A percentile compares a stretch with the other conserved stretches of the same genome.
These are phyloP conservation scores for Amanita rimosa DNA, from an alignment of 768 basidiomycete genomes.

Conservation along the genomic window DNA sequence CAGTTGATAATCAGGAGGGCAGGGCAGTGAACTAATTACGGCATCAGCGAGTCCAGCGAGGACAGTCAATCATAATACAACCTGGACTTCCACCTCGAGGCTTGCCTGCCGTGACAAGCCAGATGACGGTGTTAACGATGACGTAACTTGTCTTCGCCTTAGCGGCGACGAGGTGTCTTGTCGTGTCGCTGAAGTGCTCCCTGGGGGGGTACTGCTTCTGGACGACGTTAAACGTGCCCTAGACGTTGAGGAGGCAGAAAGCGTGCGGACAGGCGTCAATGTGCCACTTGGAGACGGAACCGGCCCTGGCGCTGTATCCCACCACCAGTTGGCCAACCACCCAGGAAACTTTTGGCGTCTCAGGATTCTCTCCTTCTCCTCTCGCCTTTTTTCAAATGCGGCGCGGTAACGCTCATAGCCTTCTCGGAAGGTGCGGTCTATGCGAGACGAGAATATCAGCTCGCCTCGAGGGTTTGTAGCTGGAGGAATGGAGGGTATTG, in stretches of 20 bases:
- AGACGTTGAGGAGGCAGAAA: constrained; percentile 1
- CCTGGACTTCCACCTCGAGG: background rate
- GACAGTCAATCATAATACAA: background rate
- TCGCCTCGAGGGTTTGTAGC: constrained; percentile 88
- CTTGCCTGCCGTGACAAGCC: background rate
- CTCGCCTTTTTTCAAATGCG: constrained; percentile 72
- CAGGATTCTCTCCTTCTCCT: constrained; percentile 41
- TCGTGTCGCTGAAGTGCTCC: background rate
- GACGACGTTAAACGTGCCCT: constrained; percentile 3
- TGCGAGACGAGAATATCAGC: constrained; percentile 87
- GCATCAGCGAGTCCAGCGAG: background rate
- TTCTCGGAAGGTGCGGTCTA: constrained; percentile 75
- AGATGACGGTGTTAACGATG: background rate
- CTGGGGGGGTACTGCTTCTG: constrained; percentile 6
- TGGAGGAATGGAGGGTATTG: constrained; percentile 79
- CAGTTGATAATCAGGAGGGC: background rate
- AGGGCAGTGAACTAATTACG: background rate
- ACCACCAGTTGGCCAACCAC: constrained; percentile 11
- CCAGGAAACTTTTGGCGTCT: constrained; percentile 20
- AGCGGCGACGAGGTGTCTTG: background rate
- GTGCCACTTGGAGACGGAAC: background rate
- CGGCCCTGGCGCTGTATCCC: background rate
- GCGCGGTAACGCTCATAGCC: constrained; percentile 87
- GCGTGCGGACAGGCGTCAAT: constrained; percentile 1
- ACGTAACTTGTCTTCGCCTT: background rate